A percentile compares a stretch with the other conserved stretches of the same genome.
Evolutionary conservation across 257 asterid genomes (phyloP).

Genomic region (Salvia splendens): DNA sequence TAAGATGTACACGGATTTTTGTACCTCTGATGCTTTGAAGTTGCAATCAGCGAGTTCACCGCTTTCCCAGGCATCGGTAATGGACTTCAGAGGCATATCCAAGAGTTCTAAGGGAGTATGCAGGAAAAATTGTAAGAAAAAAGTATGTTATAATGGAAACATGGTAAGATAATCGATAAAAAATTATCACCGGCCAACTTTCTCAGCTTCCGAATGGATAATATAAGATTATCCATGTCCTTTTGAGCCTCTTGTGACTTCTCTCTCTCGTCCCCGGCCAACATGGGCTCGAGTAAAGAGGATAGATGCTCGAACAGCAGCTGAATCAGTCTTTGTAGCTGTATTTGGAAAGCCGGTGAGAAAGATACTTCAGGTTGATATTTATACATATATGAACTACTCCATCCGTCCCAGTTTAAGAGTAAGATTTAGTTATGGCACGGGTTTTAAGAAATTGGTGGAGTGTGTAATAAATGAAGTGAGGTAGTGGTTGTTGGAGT

Average conservation of each 20-base stretch:
- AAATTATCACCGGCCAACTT: slow-evolving; percentile 67
- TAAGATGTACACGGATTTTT: slow-evolving; percentile 11
- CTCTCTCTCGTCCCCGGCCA: slow-evolving; percentile 38
- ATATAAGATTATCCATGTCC: slow-evolving; percentile 46
- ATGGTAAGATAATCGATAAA: background rate
- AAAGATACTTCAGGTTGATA: slow-evolving; percentile 30
- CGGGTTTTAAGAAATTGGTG: too few relatives aligned
- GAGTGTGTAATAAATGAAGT: too few relatives aligned
- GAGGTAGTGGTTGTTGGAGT: too few relatives aligned
- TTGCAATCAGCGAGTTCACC: slow-evolving; percentile 77
- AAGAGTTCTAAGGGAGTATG: slow-evolving; percentile 59
- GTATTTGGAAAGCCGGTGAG: slow-evolving; percentile 25
- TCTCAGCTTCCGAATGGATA: slow-evolving; percentile 68
- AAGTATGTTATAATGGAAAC: background rate
- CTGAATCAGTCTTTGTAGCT: slow-evolving; percentile 84
- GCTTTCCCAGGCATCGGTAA: slow-evolving; percentile 83
- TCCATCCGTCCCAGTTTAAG: too few relatives aligned
- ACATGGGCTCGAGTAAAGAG: slow-evolving; percentile 63
- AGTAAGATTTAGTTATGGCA: too few relatives aligned
- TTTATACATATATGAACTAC: background rate
- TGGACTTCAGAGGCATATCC: slow-evolving; percentile 91
- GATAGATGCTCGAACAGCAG: slow-evolving; percentile 79
- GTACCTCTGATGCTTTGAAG: slow-evolving; percentile 72
- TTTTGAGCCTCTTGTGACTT: slow-evolving; percentile 50
- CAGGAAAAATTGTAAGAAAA: slow-evolving; percentile 1